These are phyloP conservation scores for Nephelium lappaceum DNA, from an alignment of 345 rosid species.

Conservation along the genomic window DNA sequence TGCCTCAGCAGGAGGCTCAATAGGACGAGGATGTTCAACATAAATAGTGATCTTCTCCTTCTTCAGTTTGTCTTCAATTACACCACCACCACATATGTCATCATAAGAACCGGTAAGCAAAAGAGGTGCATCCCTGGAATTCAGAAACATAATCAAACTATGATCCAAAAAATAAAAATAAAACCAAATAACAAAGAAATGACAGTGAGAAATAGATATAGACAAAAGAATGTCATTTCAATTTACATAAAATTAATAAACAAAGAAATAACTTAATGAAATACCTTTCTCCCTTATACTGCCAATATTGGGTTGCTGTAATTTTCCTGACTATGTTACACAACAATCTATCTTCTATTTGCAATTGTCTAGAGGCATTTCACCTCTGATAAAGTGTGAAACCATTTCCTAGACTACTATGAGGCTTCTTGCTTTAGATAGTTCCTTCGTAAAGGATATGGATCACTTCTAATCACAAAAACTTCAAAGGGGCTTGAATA, in stretches of 20 bases:
- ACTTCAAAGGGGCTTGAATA: not conserved
- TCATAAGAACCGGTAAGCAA: conserved; percentile 56
- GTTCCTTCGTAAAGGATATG: not conserved
- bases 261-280: not conserved
- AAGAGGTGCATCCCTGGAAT: conserved; percentile 74
- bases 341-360: not conserved
- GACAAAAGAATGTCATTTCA: not conserved
- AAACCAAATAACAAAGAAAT: no score
- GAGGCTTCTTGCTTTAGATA: not conserved
- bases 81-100: conserved; percentile 46
- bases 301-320: not conserved
- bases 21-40: conserved; percentile 90
- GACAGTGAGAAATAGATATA: not conserved
- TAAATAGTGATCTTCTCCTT: conserved; percentile 75
- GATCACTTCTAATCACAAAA: not conserved
- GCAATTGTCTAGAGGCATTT: not conserved
- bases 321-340: not conserved
- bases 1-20: conserved; percentile 95
- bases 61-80: conserved; percentile 53
- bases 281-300: not conserved
- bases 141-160: conserved; percentile 10
- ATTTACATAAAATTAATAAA: not conserved
- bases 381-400: not conserved
- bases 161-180: not conserved
- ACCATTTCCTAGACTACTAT: not conserved